phyloP scores from a whole-genome alignment of 2,329 filamentous ascomycete species.

The Daldinia sp. region DNA sequence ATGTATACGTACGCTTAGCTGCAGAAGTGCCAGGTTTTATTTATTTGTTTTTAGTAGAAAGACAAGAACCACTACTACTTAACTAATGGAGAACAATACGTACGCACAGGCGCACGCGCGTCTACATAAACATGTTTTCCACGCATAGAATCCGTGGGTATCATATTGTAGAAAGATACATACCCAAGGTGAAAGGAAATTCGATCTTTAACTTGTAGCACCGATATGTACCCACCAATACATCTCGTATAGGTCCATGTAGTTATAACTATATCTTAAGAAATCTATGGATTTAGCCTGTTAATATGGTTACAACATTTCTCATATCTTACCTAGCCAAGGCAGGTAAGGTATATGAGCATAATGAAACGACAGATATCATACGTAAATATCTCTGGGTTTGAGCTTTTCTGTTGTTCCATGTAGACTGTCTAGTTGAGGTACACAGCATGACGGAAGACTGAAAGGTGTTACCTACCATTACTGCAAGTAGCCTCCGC shows the following conservation, averaged over 20 bases:
- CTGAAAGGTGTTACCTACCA: constrained; percentile 21
- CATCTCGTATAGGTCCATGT: background rate
- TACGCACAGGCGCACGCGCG: background rate
- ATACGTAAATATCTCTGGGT: background rate
- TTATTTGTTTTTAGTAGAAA: no score
- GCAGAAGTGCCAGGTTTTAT: background rate
- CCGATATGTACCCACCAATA: background rate
- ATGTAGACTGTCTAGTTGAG: background rate
- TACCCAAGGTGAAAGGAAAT: no score
- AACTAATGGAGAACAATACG: background rate
- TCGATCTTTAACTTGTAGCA: constrained; percentile 3
- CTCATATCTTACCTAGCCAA: background rate
- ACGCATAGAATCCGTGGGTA: no score
- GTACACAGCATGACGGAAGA: background rate
- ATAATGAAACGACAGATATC: no score
- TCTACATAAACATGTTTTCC: background rate
- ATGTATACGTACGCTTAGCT: background rate
- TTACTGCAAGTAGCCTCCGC: constrained; percentile 33
- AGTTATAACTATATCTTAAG: background rate
- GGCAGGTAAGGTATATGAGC: no score
- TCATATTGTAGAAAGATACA: no score
- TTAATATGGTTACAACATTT: constrained; percentile 12
- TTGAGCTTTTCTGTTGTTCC: background rate
- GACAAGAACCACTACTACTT: no score
- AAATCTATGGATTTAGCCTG: constrained; percentile 6